Base-by-base conservation (phyloP, 352 stramenopile species). In the Phytopythium mirpurense region DNA sequence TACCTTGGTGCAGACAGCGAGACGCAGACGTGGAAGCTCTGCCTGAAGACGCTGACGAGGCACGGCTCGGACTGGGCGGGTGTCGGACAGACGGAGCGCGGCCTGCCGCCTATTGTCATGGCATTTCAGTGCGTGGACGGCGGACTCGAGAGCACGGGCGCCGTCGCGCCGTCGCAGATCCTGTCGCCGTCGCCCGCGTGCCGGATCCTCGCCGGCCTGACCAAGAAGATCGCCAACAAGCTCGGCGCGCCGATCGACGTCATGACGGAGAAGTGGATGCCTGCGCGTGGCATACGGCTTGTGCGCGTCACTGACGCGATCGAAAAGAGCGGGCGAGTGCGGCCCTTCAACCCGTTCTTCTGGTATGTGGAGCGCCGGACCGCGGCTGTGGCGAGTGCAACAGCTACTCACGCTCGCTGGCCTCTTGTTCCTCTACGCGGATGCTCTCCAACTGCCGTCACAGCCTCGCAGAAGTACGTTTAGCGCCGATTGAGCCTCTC, bases 171-270 rank as follows among this genome's bases (percentile, higher is more conserved):
- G 2, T 51, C 67, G 0, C 68, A 90, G 29, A 63, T 92, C 8
- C 51, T 92, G 18, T 77, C 73, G 23, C 90, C 88, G 42, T 91
- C 79, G 9, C 80, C 79, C 5, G 68, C 81, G 3, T 90, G 81
- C 43, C 81, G 81, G 4, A 77, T 92, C 11, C 62, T 93, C 11
- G 78, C 79, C 2, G 83, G 83, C 2, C 62, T 93, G 23, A 92
- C 83, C 14, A 93, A 93, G 61, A 90, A 92, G 60, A 73, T 90
- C 32, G 83, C 75, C 29, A 90, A 88, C 61, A 92, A 93, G 42
- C 63, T 93, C 2, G 83, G 83, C 14, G 63, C 78, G 0, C 83
- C 83, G 0, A 60, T 90, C 37, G 83, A 93, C 45, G 79, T 92
- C 36, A 93, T 93, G 81, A 90, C 81, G 7, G 78, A 93, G 23